Base-by-base conservation (phyloP, 2,329 filamentous ascomycete species). In the Fusarium udum region DNA sequence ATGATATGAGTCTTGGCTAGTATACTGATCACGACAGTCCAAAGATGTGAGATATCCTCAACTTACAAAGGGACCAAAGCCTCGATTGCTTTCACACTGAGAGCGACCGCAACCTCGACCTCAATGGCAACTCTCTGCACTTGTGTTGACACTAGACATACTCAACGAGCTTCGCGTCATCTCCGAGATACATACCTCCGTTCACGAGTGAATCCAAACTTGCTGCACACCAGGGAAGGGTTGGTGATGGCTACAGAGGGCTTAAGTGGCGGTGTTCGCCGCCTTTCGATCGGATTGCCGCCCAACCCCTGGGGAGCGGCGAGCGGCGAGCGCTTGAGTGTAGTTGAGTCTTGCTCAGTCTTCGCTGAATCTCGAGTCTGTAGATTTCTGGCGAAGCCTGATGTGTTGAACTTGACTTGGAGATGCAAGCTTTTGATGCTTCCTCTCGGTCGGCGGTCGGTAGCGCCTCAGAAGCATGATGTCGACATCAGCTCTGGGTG, bases 311-410 rank as follows among this genome's bases (percentile, higher is more conserved):
- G 11, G 39, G 11, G 24, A 36, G 14, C 9, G 18, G 9, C 12
- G 24, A 36, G 14, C 9, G 18, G 9, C 12, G 28, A 39, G n/a
- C 26, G 43, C n/a, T 28, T 40, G 24, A 49, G n/a, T 22, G 26
- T 36, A 31, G 26, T 7, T 9, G 16, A 16, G 9, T 20, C 24
- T 18, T 57, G 16, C 6, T 15, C 6, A 4, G 31, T 24, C 1
- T 11, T 45, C 4, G 15, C n/a, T 10, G 22, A 15, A 15, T 37
- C 16, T 32, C 3, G 15, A 36, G 15, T 18, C 15, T 20, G 14
- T 7, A 13, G 1, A n/a, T n/a, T n/a, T n/a, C 5, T 31, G 16
- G 4, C 6, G 4, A 7, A 36, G 12, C 6, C 14, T 15, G 15
- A 31, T n/a, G 22, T 11, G 6, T 16, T 32, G 6, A 11, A 11